A percentile compares a stretch with the other conserved stretches of the same genome.
phyloP scores from a whole-genome alignment of 192 early-diverging fungal genomes.

The Spinellus fusiger region DNA sequence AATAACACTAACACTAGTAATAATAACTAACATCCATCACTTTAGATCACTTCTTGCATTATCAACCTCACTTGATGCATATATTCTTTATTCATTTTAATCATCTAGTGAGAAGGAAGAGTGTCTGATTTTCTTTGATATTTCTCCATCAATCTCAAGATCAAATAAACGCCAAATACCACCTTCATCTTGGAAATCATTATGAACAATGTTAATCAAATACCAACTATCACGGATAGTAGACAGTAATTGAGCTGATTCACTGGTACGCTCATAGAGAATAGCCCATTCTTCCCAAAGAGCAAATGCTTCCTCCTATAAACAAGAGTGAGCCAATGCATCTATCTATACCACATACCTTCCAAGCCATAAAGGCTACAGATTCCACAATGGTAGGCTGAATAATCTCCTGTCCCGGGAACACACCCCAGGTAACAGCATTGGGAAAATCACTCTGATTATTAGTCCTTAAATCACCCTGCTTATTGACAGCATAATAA shows the following conservation, averaged over 20 bases:
- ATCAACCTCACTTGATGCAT: not conserved
- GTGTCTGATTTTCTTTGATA: slow-evolving; percentile 17
- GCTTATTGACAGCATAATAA: slow-evolving; percentile 85
- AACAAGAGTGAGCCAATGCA: not conserved
- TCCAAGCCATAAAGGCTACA: slow-evolving; percentile 89
- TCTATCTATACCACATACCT: slow-evolving; percentile 17
- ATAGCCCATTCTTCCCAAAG: slow-evolving; percentile 86
- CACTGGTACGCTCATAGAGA: slow-evolving; percentile 53
- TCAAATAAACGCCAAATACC: slow-evolving; percentile 66
- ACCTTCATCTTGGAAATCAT: slow-evolving; percentile 73
- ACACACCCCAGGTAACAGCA: slow-evolving; percentile 98
- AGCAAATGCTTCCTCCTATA: slow-evolving; percentile 85
- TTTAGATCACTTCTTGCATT: not conserved
- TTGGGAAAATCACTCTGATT: slow-evolving; percentile 73
- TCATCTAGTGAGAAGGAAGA: slow-evolving; percentile 7
- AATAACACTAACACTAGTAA: too few relatives aligned
- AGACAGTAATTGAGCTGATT: slow-evolving; percentile 39
- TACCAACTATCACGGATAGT: slow-evolving; percentile 72
- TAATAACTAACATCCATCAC: too few relatives aligned
- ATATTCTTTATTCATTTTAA: not conserved
- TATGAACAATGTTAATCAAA: slow-evolving; percentile 91
- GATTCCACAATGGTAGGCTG: slow-evolving; percentile 95
- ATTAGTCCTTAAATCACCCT: slow-evolving; percentile 86
- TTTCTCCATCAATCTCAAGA: slow-evolving; percentile 29
- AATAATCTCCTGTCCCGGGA: slow-evolving; percentile 93